Evolutionary conservation across 257 asterid species (phyloP).

Genomic region (Vinca minor): DNA sequence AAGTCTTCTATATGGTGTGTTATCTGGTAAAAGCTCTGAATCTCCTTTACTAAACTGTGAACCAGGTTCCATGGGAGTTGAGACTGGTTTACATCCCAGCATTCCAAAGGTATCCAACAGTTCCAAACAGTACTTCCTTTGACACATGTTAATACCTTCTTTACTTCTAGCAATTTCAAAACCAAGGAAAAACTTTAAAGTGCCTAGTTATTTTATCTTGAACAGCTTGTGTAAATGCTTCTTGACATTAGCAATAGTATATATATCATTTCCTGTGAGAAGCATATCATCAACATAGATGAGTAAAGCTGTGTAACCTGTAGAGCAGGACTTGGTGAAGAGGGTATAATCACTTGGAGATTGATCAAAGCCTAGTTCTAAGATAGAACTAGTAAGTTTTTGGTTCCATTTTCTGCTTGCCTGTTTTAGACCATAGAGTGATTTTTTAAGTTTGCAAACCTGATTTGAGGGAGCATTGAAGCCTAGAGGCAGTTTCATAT

Average conservation of each 20-base stretch:
- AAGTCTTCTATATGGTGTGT: not conserved
- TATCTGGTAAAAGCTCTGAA: not conserved
- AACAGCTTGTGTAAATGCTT: not conserved
- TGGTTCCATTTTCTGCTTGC: too few relatives aligned
- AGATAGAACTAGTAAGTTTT: too few relatives aligned
- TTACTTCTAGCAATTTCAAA: too few relatives aligned
- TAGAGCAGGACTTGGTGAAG: too few relatives aligned
- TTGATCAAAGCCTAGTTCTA: too few relatives aligned
- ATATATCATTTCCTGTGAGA: not conserved
- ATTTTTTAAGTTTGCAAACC: not conserved
- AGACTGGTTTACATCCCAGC: too few relatives aligned
- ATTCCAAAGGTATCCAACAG: not conserved
- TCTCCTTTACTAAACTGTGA: not conserved
- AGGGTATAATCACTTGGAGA: too few relatives aligned
- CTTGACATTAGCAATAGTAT: not conserved
- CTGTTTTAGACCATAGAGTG: too few relatives aligned
- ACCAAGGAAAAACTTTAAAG: too few relatives aligned
- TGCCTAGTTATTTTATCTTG: not conserved
- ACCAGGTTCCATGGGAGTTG: not conserved
- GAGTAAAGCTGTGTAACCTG: too few relatives aligned
- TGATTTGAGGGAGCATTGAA: not conserved
- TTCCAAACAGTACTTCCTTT: not conserved
- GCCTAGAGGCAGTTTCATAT: not conserved
- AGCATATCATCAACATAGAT: too few relatives aligned
- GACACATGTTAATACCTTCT: not conserved